phyloP scores from a whole-genome alignment of 2,329 filamentous ascomycete genomes.

The Neofusicoccum laricinum region DNA sequence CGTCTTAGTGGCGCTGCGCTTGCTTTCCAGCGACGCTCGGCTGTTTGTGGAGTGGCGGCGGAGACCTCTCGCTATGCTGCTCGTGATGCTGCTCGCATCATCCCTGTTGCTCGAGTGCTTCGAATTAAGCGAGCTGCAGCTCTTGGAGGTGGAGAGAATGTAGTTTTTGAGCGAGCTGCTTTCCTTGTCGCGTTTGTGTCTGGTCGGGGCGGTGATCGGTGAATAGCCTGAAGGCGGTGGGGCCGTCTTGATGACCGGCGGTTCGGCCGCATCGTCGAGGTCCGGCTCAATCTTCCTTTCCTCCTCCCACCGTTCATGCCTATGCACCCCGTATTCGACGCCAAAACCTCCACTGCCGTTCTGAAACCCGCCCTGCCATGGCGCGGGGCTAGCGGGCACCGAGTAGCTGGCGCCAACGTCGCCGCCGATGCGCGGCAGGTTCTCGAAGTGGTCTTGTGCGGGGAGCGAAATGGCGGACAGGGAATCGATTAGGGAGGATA shows the following conservation, averaged over 20 bases:
- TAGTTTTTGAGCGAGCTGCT: conserved; percentile 56
- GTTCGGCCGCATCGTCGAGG: conserved; percentile 54
- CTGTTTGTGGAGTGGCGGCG: conserved; percentile 30
- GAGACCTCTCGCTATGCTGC: conserved; percentile 37
- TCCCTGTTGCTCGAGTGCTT: conserved; percentile 24
- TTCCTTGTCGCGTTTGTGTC: conserved; percentile 42
- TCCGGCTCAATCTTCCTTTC: conserved; percentile 43
- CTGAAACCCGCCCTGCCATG: conserved; percentile 9
- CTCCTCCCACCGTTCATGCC: conserved; percentile 49
- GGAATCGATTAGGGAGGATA: conserved; percentile 61
- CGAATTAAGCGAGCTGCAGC: conserved; percentile 35
- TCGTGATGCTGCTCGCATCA: conserved; percentile 35
- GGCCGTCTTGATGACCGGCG: conserved; percentile 60
- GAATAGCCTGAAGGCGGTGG: conserved; percentile 66
- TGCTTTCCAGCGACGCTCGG: conserved; percentile 30
- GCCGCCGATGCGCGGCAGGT: conserved; percentile 33
- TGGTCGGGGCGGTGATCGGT: conserved; percentile 63
- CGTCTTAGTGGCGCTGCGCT: conserved; percentile 34
- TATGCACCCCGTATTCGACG: conserved; percentile 69
- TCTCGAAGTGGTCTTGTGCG: conserved; percentile 67
- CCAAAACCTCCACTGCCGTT: conserved; percentile 54
- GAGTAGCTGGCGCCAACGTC: conserved; percentile 24
- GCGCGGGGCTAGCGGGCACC: conserved; percentile 27
- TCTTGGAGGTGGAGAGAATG: conserved; percentile 41
- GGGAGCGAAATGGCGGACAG: conserved; percentile 61